Evolutionary conservation across 2,329 filamentous ascomycete genomes (phyloP).

Genomic region (Colletotrichum sp.): DNA sequence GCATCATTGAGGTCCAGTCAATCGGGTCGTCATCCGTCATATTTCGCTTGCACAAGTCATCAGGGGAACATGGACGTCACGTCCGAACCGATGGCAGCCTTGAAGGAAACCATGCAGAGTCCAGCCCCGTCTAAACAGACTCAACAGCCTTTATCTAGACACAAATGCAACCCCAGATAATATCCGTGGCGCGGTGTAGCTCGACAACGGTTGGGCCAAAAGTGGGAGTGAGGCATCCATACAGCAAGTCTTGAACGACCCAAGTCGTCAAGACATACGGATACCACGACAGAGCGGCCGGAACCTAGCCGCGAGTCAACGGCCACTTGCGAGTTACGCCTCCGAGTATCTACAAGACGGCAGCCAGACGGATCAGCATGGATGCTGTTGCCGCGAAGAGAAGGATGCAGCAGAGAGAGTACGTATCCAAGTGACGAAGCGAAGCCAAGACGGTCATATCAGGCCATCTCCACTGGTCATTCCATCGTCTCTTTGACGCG

Average conservation of each 20-base stretch:
- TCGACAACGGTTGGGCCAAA: neutral
- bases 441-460: neutral
- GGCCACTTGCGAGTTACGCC: neutral
- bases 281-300: neutral
- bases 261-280: neutral
- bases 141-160: neutral
- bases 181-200: neutral
- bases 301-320: neutral
- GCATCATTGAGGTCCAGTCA: slow-evolving; percentile 2
- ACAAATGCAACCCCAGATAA: neutral
- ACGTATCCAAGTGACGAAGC: neutral
- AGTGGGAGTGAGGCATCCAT: neutral
- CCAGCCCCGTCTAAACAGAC: neutral
- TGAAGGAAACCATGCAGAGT: neutral
- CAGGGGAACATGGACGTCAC: neutral
- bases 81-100: neutral
- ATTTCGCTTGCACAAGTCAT: neutral
- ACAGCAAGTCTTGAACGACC: neutral
- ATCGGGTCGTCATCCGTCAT: slow-evolving; percentile 19
- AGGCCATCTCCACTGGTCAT: neutral
- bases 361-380: neutral
- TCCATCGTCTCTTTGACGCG: neutral
- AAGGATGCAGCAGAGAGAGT: neutral
- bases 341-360: neutral
- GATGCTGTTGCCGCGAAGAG: neutral